phyloP scores from a whole-genome alignment of 2,329 filamentous ascomycete species.

The Fusarium annulatum region DNA sequence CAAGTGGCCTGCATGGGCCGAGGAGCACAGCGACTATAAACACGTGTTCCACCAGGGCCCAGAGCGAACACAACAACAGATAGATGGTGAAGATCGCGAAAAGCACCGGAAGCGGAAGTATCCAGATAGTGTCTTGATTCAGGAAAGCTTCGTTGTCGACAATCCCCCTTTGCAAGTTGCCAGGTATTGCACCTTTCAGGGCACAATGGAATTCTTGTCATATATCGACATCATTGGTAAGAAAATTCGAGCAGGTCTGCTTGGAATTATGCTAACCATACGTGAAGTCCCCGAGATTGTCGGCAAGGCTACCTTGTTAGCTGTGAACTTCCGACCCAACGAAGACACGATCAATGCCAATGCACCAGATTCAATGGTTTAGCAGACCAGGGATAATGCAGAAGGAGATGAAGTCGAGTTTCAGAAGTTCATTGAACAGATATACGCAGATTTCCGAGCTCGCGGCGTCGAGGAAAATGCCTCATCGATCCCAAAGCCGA shows the following conservation, averaged over 20 bases:
- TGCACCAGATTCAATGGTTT: background rate
- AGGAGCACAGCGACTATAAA: background rate
- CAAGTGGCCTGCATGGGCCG: background rate
- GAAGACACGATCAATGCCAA: background rate
- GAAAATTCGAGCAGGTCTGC: accelerated
- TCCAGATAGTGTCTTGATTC: background rate
- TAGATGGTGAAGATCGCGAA: no score
- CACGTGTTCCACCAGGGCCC: background rate
- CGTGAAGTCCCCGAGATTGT: no score
- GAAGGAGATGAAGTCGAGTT: background rate
- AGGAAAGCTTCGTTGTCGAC: accelerated
- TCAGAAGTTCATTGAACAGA: background rate
- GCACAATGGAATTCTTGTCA: background rate
- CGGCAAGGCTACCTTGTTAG: no score
- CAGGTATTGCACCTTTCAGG: background rate
- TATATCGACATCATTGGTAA: background rate
- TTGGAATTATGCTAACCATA: no score
- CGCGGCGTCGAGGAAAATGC: accelerated
- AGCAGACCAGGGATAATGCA: accelerated
- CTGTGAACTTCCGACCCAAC: background rate
- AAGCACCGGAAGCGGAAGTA: background rate
- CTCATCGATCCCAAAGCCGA: accelerated
- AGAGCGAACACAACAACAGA: background rate
- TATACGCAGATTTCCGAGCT: background rate
- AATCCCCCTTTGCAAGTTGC: background rate